Evolutionary conservation across 192 early-diverging fungal species (phyloP).

Genomic region (Umbelopsis isabellina): DNA sequence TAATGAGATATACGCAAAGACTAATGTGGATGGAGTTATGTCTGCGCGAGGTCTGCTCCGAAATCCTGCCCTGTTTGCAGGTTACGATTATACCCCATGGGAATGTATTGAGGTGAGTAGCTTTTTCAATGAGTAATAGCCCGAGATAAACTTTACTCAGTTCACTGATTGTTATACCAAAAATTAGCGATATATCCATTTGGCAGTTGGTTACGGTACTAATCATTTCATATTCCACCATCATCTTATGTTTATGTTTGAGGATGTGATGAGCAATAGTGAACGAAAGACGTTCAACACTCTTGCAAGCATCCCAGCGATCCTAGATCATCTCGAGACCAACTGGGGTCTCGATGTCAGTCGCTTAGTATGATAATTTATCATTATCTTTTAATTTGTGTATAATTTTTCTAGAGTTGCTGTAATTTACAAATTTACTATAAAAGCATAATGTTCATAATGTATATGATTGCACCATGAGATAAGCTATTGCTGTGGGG

Average conservation of each 20-base stretch:
- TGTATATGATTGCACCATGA: not conserved
- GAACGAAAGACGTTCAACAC: slow-evolving; percentile 91
- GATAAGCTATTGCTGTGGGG: not conserved
- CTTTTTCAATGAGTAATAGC: not conserved
- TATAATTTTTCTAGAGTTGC: slow-evolving; percentile 14
- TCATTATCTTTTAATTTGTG: not conserved
- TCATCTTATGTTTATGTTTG: slow-evolving; percentile 96
- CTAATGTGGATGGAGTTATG: slow-evolving; percentile 91
- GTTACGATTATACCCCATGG: slow-evolving; percentile 76
- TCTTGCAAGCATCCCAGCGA: slow-evolving; percentile 72
- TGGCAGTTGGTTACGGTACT: slow-evolving; percentile 79
- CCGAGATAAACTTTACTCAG: not conserved
- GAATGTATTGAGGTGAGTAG: slow-evolving; percentile 66
- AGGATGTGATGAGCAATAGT: slow-evolving; percentile 76
- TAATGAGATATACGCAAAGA: slow-evolving; percentile 70
- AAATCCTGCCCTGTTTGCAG: slow-evolving; percentile 94
- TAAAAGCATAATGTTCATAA: not conserved
- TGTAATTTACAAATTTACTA: slow-evolving; percentile 17
- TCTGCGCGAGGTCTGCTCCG: slow-evolving; percentile 86
- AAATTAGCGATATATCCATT: slow-evolving; percentile 59
- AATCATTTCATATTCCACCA: slow-evolving; percentile 89
- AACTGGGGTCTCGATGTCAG: slow-evolving; percentile 41
- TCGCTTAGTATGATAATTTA: slow-evolving; percentile 18
- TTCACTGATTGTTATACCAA: not conserved
- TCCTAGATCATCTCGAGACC: slow-evolving; percentile 78